Evolutionary conservation across 148 eudicot species (phyloP).

Genomic region (Chenopodium formosanum): DNA sequence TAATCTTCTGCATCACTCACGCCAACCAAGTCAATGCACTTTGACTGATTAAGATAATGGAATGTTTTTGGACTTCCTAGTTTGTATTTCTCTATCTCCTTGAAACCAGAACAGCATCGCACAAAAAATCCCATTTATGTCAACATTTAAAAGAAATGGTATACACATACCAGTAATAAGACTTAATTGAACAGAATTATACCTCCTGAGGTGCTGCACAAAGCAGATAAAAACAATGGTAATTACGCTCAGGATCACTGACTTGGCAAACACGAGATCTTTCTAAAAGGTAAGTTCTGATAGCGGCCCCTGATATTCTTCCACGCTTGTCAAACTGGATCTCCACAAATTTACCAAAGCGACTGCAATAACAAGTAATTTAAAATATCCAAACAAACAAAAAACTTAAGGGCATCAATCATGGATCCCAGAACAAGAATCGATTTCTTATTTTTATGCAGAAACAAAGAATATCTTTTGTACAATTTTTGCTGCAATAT

Average conservation of each 20-base stretch:
- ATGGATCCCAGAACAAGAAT: background rate
- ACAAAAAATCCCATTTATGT: background rate
- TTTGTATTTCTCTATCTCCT: slow-evolving; percentile 83
- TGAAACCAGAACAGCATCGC: slow-evolving; percentile 28
- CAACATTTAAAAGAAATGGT: slow-evolving; percentile 1
- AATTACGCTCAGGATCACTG: slow-evolving; percentile 93
- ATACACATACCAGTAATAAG: background rate
- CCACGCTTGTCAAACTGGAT: slow-evolving; percentile 98
- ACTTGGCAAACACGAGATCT: slow-evolving; percentile 97
- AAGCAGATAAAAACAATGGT: slow-evolving; percentile 97
- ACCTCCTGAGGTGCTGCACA: slow-evolving; percentile 99
- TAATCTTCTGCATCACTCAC: slow-evolving; percentile 85
- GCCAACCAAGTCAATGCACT: slow-evolving; percentile 78
- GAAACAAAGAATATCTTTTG: background rate
- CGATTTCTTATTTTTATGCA: too few relatives aligned
- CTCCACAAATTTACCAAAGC: slow-evolving; percentile 98
- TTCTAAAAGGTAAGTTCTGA: slow-evolving; percentile 95
- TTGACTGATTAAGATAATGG: slow-evolving; percentile 96
- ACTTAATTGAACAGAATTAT: background rate
- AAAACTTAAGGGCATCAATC: slow-evolving; percentile 19
- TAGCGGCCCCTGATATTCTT: slow-evolving; percentile 99
- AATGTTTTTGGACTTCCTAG: slow-evolving; percentile 70
- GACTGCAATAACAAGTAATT: slow-evolving; percentile 49
- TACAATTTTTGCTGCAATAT: background rate
- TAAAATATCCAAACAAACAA: background rate